Conservation (phyloP, 768 basidiomycete genomes). For the Xerocomellus amylosporus region DNA sequence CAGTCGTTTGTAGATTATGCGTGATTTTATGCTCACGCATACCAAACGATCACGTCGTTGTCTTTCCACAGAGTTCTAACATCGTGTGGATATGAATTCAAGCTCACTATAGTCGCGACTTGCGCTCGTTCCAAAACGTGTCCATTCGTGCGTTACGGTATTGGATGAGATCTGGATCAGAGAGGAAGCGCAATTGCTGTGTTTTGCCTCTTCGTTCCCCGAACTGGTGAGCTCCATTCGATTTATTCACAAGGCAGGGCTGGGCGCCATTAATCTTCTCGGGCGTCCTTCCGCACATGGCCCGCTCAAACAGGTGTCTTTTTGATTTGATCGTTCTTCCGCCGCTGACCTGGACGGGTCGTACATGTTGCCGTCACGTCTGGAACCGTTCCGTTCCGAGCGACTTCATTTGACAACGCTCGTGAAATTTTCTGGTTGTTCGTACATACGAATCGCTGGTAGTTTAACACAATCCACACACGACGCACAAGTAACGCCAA, state of each 20-base stretch:
- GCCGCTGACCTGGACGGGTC: too few relatives aligned
- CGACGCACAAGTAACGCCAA: too few relatives aligned
- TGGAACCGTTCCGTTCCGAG: too few relatives aligned
- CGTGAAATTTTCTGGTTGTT: too few relatives aligned
- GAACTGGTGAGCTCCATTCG: not conserved
- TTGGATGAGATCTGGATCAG: not conserved
- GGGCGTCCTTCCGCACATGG: not conserved
- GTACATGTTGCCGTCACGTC: too few relatives aligned
- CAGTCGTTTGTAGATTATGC: conserved; percentile 70
- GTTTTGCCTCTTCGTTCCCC: not conserved
- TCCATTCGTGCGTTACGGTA: not conserved
- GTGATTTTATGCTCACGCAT: not conserved
- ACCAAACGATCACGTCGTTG: not conserved
- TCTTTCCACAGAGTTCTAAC: not conserved
- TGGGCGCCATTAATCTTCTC: not conserved
- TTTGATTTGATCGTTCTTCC: not conserved
- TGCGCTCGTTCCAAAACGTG: not conserved
- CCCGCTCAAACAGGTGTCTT: too few relatives aligned
- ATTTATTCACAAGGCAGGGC: not conserved
- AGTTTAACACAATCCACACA: too few relatives aligned
- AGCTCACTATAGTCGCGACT: not conserved
- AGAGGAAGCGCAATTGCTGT: not conserved
- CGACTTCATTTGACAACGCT: too few relatives aligned
- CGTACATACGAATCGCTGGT: too few relatives aligned
- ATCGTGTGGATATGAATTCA: not conserved